Conservation (phyloP, 495 filamentous ascomycete species). For the Penicillium tannophilum region DNA sequence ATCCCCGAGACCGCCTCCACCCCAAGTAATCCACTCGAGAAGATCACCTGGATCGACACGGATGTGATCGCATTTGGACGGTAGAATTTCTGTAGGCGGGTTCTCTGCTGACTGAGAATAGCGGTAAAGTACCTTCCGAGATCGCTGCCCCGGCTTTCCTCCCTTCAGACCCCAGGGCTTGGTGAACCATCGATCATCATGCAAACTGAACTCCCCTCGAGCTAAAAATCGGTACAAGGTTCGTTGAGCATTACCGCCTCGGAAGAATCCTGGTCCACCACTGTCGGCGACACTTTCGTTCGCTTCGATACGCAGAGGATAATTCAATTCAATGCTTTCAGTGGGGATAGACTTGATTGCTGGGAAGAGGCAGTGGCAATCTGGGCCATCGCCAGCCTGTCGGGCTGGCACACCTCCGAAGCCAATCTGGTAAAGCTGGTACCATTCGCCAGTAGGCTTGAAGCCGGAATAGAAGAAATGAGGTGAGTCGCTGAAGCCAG, state of each 20-base stretch:
- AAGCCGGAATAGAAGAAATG: conserved; percentile 56
- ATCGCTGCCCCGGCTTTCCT: conserved; percentile 47
- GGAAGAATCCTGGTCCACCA: conserved; percentile 48
- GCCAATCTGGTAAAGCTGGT: conserved; percentile 54
- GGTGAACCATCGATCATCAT: conserved; percentile 56
- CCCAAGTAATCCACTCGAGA: conserved; percentile 56
- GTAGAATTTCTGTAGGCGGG: conserved; percentile 33
- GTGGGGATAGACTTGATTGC: conserved; percentile 56
- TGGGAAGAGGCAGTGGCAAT: conserved; percentile 55
- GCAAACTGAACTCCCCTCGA: conserved; percentile 49
- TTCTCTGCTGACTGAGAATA: conserved; percentile 34
- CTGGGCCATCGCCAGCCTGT: conserved; percentile 50
- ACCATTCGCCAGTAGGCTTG: conserved; percentile 52
- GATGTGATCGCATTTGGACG: conserved; percentile 53
- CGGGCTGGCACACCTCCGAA: conserved; percentile 54
- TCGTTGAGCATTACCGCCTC: conserved; percentile 52
- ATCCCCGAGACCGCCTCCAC: conserved; percentile 53
- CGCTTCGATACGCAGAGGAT: conserved; percentile 50
- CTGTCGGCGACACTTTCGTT: conserved; percentile 53
- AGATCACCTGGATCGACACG: conserved; percentile 50
- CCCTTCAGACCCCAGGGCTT: conserved; percentile 54
- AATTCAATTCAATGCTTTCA: conserved; percentile 53
- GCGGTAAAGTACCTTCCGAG: conserved; percentile 44
- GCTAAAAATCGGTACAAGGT: conserved; percentile 50
- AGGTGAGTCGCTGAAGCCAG: conserved; percentile 52